Base-by-base conservation (phyloP, 306 rosid genomes). In the Crataegus laevigata region DNA sequence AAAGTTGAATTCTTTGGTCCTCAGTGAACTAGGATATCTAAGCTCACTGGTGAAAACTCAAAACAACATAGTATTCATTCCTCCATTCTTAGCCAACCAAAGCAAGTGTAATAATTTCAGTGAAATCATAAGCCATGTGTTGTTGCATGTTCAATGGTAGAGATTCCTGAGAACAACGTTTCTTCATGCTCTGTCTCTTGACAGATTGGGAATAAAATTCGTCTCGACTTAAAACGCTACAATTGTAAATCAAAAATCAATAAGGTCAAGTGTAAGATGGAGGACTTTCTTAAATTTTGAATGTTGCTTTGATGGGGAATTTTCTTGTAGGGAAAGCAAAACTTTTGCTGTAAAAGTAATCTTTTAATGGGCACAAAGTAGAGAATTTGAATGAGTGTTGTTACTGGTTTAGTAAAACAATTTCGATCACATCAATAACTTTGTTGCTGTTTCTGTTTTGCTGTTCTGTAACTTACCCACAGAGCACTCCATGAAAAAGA, bases 401-500 rank as follows among this genome's bases (percentile, higher is more conserved):
- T 77, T 21, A 43, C 61, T 78, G 76, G 36, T 36, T 58, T 74
- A 64, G 63, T 69, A 19, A 21, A 2, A 17, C 32, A 17, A 21
- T 58, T 34, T 72, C 66, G 75, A 28, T 79, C 21, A 75, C 30
- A 72, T 28, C 60, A 19, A 71, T 55, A 57, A 40, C 79, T 45
- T 24, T 54, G 42, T 29, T 62, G n/a, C 67, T 28, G 40, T 29
- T 29, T 12, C 19, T 60, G 32, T 71, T 22, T 52, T 70, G 75
- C 75, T 57, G 54, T 38, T 42, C 40, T 72, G 66, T 55, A n/a
- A 55, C 54, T 47, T 47, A 18, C 2, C 19, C 19, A 1, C 90
- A 94, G 98, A 88, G 98, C 98, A 45, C 98, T 94, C 74, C 98
- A 94, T 80, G 98, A 94, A 82, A 91, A 77, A 82, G 97, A 94